Evolutionary conservation across 257 asterid genomes (phyloP).

Genomic region (Mitragyna speciosa): DNA sequence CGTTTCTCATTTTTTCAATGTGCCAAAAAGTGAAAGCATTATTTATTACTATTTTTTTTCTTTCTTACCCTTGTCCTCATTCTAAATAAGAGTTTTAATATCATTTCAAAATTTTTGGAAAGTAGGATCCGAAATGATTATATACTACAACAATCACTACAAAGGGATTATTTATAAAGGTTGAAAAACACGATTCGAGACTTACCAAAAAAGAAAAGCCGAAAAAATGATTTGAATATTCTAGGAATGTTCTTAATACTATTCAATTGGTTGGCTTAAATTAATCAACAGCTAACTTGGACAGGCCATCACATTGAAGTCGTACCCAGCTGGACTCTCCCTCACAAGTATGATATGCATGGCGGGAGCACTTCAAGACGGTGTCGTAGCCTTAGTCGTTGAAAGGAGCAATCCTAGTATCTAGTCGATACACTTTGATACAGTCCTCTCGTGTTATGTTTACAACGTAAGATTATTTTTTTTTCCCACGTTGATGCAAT

Average conservation of each 20-base stretch:
- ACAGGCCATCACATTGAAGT: slow-evolving; percentile 51
- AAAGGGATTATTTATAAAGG: background rate
- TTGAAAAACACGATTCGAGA: too few species aligned
- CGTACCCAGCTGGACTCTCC: slow-evolving; percentile 63
- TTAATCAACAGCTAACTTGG: background rate
- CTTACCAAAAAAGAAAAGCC: too few species aligned
- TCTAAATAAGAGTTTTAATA: too few species aligned
- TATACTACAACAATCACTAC: too few species aligned
- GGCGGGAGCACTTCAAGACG: slow-evolving; percentile 49
- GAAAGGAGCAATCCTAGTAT: slow-evolving; percentile 44
- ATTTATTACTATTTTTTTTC: too few species aligned
- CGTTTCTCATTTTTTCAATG: too few species aligned
- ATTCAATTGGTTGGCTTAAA: background rate
- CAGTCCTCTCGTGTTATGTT: slow-evolving; percentile 41
- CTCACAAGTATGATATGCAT: slow-evolving; percentile 55
- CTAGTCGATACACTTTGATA: slow-evolving; percentile 59
- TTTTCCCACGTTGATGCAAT: background rate
- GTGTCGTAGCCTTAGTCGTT: slow-evolving; percentile 44
- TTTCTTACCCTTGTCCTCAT: too few species aligned
- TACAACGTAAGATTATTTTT: slow-evolving; percentile 44
- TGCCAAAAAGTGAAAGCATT: too few species aligned
- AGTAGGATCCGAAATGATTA: too few species aligned
- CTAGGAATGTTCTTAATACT: background rate
- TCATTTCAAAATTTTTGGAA: too few species aligned
- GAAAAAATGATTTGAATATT: too few species aligned